Evolutionary conservation across 192 early-diverging fungal species (phyloP).

Genomic region (Dissophora ornata): DNA sequence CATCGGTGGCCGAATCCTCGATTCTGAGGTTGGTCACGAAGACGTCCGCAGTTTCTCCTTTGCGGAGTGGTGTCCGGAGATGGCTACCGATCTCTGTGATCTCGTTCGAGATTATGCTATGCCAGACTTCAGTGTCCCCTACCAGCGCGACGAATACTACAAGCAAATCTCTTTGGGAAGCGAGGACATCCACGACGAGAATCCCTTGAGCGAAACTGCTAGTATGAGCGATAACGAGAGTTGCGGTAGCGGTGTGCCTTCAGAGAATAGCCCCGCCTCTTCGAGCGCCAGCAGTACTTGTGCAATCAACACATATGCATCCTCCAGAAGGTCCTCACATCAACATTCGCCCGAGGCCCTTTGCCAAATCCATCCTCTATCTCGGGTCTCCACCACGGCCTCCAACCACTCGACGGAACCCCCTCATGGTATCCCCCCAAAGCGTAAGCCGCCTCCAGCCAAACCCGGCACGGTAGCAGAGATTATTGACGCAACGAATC

Average conservation of each 20-base stretch:
- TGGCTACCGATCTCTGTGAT: conserved; percentile 39
- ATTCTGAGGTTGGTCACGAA: conserved; percentile 32
- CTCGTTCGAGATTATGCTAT: conserved; percentile 39
- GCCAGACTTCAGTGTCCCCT: conserved; percentile 19
- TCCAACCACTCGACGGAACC: not conserved
- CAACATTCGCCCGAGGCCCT: too few species aligned
- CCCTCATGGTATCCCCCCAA: not conserved
- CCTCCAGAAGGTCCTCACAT: too few species aligned
- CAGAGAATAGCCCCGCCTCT: conserved; percentile 5
- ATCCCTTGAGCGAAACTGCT: not conserved
- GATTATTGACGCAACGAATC: conserved; percentile 44
- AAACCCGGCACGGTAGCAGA: conserved; percentile 41
- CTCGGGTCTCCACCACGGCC: too few species aligned
- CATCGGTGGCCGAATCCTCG: conserved; percentile 39
- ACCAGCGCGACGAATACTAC: not conserved
- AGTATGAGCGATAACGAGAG: not conserved
- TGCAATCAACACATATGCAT: not conserved
- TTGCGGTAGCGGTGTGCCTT: not conserved
- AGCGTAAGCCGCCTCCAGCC: conserved; percentile 8
- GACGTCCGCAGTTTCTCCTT: conserved; percentile 48
- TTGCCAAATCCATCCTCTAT: too few species aligned
- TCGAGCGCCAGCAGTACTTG: not conserved
- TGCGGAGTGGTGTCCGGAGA: conserved; percentile 49
- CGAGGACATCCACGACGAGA: not conserved
- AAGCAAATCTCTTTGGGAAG: not conserved